A percentile compares a stretch with the other conserved stretches of the same genome.
These are phyloP conservation scores for Fusarium annulatum DNA, from an alignment of 2,329 filamentous ascomycete species.

Conservation along the genomic window DNA sequence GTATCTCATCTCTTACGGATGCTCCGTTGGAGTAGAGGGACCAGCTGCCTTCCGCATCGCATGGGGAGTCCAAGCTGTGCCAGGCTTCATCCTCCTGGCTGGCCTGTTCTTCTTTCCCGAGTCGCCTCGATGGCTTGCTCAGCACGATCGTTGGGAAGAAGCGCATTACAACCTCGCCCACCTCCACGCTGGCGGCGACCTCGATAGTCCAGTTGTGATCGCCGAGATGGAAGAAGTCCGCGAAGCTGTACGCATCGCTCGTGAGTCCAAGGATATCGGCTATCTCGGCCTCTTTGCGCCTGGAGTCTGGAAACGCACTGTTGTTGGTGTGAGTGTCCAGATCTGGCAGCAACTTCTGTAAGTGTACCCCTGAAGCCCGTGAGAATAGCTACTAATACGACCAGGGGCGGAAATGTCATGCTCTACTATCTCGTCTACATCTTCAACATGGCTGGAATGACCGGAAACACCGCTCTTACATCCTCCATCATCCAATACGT, in stretches of 20 bases:
- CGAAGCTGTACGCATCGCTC: slow-evolving; percentile 53
- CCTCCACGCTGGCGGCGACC: slow-evolving; percentile 67
- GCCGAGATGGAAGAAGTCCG: slow-evolving; percentile 67
- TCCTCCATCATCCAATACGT: slow-evolving; percentile 67
- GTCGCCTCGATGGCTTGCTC: slow-evolving; percentile 72
- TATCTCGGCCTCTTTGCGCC: slow-evolving; percentile 59
- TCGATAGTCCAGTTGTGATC: slow-evolving; percentile 64
- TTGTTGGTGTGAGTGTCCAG: slow-evolving; percentile 63
- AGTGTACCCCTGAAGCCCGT: not conserved
- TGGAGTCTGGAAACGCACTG: slow-evolving; percentile 61
- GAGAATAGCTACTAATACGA: not conserved
- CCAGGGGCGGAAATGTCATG: slow-evolving; percentile 62
- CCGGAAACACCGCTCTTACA: slow-evolving; percentile 54
- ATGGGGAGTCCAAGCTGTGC: slow-evolving; percentile 73
- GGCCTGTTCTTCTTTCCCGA: slow-evolving; percentile 70
- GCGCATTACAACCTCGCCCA: slow-evolving; percentile 63
- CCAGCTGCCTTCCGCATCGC: slow-evolving; percentile 70
- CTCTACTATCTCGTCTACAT: slow-evolving; percentile 72
- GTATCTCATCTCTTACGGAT: slow-evolving; percentile 75
- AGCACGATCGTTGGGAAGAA: slow-evolving; percentile 69
- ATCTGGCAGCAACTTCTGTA: slow-evolving; percentile 64
- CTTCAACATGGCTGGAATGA: slow-evolving; percentile 69
- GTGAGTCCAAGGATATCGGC: slow-evolving; percentile 52
- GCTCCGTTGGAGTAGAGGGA: slow-evolving; percentile 64
- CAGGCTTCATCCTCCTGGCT: slow-evolving; percentile 67